Evolutionary conservation across 768 basidiomycete species (phyloP).

Genomic region (Pleurotus tuoliensis): DNA sequence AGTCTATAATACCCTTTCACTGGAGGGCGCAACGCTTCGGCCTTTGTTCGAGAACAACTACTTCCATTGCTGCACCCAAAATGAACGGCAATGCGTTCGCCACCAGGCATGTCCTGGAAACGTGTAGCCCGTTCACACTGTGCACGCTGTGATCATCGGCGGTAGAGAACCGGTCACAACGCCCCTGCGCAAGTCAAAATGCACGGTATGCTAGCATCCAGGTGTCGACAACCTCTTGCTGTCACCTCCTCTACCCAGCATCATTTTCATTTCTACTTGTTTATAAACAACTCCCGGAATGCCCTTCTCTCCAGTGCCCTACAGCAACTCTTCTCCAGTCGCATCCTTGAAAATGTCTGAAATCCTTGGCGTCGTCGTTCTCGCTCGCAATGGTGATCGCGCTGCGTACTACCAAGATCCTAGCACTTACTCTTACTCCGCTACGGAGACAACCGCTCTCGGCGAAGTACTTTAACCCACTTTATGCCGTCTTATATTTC

Average conservation of each 20-base stretch:
- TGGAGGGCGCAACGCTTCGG: no score
- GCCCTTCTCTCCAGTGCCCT: conserved; percentile 9
- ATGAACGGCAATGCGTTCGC: conserved; percentile 3
- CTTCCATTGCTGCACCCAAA: conserved; percentile 1
- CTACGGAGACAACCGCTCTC: conserved; percentile 70
- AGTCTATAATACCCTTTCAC: no score
- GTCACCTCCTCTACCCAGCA: conserved; percentile 6
- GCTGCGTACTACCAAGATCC: conserved; percentile 69
- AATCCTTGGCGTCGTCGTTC: conserved; percentile 74
- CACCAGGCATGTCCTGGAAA: neutral
- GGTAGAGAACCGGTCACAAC: neutral
- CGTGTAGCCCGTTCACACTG: conserved; percentile 4
- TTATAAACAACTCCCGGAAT: neutral
- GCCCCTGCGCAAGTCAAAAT: conserved; percentile 4
- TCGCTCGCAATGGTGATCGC: conserved; percentile 79
- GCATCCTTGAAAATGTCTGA: conserved; percentile 34
- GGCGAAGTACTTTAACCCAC: conserved; percentile 49
- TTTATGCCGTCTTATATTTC: conserved; percentile 1
- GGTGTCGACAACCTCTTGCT: conserved; percentile 1
- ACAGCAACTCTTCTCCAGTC: conserved; percentile 15
- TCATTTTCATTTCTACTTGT: neutral
- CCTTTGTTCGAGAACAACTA: neutral
- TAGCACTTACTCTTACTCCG: conserved; percentile 54
- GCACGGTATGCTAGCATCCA: neutral
- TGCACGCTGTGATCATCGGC: conserved; percentile 2